Evolutionary conservation across 2,329 filamentous ascomycete species (phyloP).

Genomic region (Rhinocladiella mackenziei): DNA sequence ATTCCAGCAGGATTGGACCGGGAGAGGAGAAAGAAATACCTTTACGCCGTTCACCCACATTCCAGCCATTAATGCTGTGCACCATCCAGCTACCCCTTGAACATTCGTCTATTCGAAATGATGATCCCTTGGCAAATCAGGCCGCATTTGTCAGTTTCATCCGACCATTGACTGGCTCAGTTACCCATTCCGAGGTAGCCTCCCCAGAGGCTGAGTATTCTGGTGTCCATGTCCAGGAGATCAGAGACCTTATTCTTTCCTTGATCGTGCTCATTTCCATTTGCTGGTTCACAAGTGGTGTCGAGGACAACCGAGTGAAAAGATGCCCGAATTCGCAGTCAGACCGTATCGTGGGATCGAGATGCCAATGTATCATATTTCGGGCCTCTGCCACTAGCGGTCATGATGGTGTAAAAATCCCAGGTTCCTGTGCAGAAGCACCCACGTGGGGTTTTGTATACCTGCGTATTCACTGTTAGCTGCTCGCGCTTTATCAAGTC

Average conservation of each 20-base stretch:
- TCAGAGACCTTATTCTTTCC: constrained; percentile 31
- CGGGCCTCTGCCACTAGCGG: constrained; percentile 31
- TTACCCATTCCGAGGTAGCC: constrained; percentile 22
- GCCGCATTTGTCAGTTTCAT: constrained; percentile 10
- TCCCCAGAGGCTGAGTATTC: constrained; percentile 34
- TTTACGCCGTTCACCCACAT: constrained; percentile 34
- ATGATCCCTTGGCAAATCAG: constrained; percentile 18
- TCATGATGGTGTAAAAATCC: constrained; percentile 33
- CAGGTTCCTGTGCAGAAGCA: constrained; percentile 28
- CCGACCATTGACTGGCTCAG: constrained; percentile 19
- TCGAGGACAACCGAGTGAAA: constrained; percentile 30
- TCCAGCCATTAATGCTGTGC: constrained; percentile 34
- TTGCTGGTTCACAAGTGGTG: constrained; percentile 30
- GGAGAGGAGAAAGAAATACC: constrained; percentile 3
- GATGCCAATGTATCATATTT: constrained; percentile 32
- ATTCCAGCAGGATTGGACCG: background rate
- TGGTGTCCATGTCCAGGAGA: constrained; percentile 32
- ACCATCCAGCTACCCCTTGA: constrained; percentile 35
- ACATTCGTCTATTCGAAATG: constrained; percentile 34
- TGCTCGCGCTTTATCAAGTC: no score
- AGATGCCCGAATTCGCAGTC: constrained; percentile 17
- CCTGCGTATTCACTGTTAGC: no score
- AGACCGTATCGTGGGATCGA: constrained; percentile 27
- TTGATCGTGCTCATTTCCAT: constrained; percentile 22
- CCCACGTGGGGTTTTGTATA: constrained; percentile 31